Evolutionary conservation across 2,329 filamentous ascomycete genomes (phyloP).

Genomic region (Xylaria digitata): DNA sequence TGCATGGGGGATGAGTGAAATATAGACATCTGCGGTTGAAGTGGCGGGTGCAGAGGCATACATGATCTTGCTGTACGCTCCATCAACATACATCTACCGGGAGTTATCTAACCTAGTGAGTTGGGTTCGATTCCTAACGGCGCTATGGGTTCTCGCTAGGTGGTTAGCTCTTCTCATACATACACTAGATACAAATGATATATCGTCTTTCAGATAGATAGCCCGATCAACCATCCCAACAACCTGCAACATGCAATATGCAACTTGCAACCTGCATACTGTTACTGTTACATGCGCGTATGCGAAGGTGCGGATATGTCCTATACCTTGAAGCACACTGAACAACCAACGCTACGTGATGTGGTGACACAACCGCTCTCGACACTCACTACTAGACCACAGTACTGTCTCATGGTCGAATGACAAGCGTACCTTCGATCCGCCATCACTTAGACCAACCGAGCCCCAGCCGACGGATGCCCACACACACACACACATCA

Average conservation of each 20-base stretch:
- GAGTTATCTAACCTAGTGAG: too few relatives aligned
- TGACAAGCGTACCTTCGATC: conserved; percentile 31
- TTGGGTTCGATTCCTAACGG: too few relatives aligned
- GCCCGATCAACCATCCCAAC: conserved; percentile 8
- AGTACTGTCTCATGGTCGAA: conserved; percentile 27
- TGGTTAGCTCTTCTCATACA: too few relatives aligned
- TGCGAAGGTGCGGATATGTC: conserved; percentile 17
- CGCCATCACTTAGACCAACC: conserved; percentile 25
- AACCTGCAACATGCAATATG: background rate
- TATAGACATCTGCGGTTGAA: conserved; percentile 7
- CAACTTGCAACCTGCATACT: background rate
- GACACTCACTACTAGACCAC: conserved; percentile 4
- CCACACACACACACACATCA: conserved; percentile 38
- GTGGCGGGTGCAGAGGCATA: background rate
- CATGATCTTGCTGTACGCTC: background rate
- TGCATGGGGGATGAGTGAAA: conserved; percentile 10
- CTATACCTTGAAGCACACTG: conserved; percentile 14
- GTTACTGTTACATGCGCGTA: conserved; percentile 12
- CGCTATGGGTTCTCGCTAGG: too few relatives aligned
- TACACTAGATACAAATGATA: too few relatives aligned
- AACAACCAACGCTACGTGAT: conserved; percentile 10
- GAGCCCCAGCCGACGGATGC: conserved; percentile 28
- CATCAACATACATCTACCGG: background rate
- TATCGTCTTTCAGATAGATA: background rate
- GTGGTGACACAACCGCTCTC: conserved; percentile 30